Conservation (phyloP, 208 protist species). For the Novymonas esmeraldas region DNA sequence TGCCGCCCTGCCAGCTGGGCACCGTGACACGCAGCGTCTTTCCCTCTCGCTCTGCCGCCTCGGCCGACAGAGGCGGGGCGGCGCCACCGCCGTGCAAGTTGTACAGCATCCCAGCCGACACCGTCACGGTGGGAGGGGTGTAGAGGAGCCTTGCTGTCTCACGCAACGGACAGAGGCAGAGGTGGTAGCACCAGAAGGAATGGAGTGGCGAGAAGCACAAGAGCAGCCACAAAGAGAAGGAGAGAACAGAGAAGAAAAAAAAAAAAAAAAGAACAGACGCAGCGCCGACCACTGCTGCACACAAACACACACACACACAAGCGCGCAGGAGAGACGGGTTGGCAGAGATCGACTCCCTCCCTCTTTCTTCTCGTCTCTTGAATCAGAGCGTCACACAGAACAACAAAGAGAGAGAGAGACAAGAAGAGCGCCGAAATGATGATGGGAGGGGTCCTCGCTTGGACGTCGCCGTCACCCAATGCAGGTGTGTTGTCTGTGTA, state of each 20-base stretch:
- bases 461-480: not conserved
- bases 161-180: not conserved
- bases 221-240: not conserved
- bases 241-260: not conserved
- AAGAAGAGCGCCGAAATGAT: not conserved
- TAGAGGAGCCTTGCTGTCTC: not conserved
- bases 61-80: not conserved
- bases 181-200: not conserved
- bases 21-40: slow-evolving; percentile 30
- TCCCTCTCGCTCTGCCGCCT: not conserved
- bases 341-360: not conserved
- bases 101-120: too few species aligned
- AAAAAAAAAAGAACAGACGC: not conserved
- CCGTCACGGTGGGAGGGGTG: not conserved
- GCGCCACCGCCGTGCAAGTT: not conserved
- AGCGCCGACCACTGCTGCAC: not conserved
- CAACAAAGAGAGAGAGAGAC: not conserved
- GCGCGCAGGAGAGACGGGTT: not conserved
- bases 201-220: too few species aligned
- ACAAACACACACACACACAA: not conserved
- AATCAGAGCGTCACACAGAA: too few species aligned
- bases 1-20: slow-evolving; percentile 44
- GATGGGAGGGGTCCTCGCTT: too few species aligned
- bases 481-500: too few species aligned
- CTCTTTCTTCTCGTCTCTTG: too few species aligned